A percentile compares a stretch with the other conserved stretches of the same genome.
Conservation (phyloP, 2,329 filamentous ascomycete genomes). For the Cucurbitaria berberidis region DNA sequence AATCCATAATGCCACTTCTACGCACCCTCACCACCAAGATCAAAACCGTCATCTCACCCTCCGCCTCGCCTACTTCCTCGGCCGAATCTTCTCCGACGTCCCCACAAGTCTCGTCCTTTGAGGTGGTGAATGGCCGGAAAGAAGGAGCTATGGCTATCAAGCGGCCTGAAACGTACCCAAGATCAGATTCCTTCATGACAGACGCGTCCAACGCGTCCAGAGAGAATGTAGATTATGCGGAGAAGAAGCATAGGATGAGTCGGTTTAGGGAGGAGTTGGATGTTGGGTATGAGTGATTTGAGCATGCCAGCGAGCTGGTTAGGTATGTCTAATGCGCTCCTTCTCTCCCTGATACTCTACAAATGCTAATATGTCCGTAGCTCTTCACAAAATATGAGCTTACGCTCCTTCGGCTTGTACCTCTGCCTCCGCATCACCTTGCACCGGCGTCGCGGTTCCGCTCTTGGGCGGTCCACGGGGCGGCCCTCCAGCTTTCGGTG, state of each 20-base stretch:
- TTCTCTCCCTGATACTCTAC: too few species aligned
- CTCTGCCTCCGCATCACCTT: constrained; percentile 5
- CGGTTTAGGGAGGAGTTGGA: constrained; percentile 42
- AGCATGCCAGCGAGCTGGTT: too few species aligned
- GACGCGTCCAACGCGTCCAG: constrained; percentile 19
- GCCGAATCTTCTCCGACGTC: too few species aligned
- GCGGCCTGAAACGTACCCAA: constrained; percentile 19
- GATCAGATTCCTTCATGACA: constrained; percentile 30
- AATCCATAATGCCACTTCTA: constrained; percentile 36
- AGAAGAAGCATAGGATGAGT: constrained; percentile 35
- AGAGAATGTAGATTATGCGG: constrained; percentile 13
- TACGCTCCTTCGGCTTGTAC: constrained; percentile 8
- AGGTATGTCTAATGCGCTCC: constrained; percentile 14
- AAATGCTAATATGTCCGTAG: background rate
- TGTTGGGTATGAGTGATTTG: constrained; percentile 20
- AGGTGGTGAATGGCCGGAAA: constrained; percentile 31
- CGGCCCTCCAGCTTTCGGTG: constrained; percentile 45
- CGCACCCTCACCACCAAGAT: constrained; percentile 39
- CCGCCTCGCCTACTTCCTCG: constrained; percentile 30
- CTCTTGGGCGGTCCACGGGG: constrained; percentile 45
- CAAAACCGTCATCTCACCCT: constrained; percentile 36
- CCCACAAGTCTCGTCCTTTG: constrained; percentile 24
- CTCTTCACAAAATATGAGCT: background rate
- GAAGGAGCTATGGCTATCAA: constrained; percentile 18
- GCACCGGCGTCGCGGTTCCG: constrained; percentile 23